These are phyloP conservation scores for Thoreauomyces humboldtii DNA, from an alignment of 192 early-diverging fungal genomes.

Conservation along the genomic window DNA sequence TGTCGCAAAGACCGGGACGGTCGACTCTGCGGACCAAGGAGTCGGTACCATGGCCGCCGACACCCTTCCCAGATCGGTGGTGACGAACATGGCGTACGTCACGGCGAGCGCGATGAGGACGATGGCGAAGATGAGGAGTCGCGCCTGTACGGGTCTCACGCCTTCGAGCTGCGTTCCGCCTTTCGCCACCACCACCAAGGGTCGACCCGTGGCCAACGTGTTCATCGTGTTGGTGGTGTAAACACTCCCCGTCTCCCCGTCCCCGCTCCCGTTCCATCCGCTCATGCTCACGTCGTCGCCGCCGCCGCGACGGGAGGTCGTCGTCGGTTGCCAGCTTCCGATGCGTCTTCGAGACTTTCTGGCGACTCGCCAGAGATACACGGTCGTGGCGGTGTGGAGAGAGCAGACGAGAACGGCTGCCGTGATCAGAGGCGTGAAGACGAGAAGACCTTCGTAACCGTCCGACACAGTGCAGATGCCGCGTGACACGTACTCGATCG, in stretches of 20 bases:
- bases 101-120: not conserved
- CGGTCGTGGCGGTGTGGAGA: conserved; percentile 5
- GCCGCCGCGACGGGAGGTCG: too few species aligned
- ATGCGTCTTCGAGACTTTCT: too few species aligned
- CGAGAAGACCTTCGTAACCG: not conserved
- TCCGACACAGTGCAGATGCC: not conserved
- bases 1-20: not conserved
- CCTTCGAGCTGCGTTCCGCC: not conserved
- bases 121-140: conserved; percentile 1
- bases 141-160: conserved; percentile 1
- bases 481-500: conserved; percentile 5
- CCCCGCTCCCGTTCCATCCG: too few species aligned
- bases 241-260: too few species aligned
- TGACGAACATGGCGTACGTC: conserved; percentile 4
- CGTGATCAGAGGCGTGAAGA: not conserved
- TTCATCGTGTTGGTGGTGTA: not conserved
- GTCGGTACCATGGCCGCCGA: not conserved
- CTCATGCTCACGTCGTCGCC: too few species aligned
- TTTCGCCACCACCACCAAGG: too few species aligned
- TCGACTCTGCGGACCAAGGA: not conserved
- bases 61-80: not conserved
- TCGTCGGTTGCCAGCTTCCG: too few species aligned
- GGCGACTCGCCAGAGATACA: conserved; percentile 3
- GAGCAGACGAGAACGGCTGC: not conserved
- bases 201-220: not conserved